Percentiles rank a stretch among this genome's conserved stretches.
These are phyloP conservation scores for Pestalotiopsis sp. DNA, from an alignment of 2,329 filamentous ascomycete genomes.

Conservation along the genomic window DNA sequence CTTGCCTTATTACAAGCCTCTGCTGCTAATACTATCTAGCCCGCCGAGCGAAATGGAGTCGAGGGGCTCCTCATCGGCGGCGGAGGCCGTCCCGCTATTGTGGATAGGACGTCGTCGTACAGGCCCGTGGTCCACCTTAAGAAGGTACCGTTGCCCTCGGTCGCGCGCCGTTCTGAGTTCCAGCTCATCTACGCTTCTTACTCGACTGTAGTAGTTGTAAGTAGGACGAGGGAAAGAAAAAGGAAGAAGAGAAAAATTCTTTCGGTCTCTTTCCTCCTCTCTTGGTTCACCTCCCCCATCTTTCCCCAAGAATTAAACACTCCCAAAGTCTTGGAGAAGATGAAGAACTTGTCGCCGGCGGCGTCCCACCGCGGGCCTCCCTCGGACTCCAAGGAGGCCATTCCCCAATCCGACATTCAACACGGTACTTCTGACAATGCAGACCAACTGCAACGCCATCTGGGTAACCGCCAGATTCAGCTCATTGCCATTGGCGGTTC, in stretches of 20 bases:
- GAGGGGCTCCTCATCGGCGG: neutral
- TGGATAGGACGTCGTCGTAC: neutral
- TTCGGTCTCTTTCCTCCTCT: neutral
- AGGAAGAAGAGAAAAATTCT: too few species aligned
- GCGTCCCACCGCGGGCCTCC: neutral
- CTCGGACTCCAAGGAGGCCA: neutral
- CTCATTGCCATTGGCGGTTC: conserved; percentile 61
- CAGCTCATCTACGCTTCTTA: neutral
- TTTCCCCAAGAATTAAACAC: neutral
- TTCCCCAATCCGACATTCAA: neutral
- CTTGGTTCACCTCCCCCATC: neutral
- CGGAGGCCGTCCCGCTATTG: conserved; percentile 5
- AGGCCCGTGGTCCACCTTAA: conserved; percentile 1
- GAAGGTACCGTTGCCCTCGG: neutral
- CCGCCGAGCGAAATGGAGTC: conserved; percentile 2
- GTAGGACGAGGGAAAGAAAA: neutral
- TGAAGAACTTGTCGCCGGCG: neutral
- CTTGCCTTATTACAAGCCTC: neutral
- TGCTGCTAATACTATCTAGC: too few species aligned
- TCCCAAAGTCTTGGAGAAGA: neutral
- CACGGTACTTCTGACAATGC: conserved; percentile 15
- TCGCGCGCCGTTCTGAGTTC: neutral
- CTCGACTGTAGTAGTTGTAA: neutral
- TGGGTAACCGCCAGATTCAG: conserved; percentile 53
- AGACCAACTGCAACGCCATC: conserved; percentile 39